Evolutionary conservation across 192 early-diverging fungal genomes (phyloP).

Genomic region (Coemansia sp.): DNA sequence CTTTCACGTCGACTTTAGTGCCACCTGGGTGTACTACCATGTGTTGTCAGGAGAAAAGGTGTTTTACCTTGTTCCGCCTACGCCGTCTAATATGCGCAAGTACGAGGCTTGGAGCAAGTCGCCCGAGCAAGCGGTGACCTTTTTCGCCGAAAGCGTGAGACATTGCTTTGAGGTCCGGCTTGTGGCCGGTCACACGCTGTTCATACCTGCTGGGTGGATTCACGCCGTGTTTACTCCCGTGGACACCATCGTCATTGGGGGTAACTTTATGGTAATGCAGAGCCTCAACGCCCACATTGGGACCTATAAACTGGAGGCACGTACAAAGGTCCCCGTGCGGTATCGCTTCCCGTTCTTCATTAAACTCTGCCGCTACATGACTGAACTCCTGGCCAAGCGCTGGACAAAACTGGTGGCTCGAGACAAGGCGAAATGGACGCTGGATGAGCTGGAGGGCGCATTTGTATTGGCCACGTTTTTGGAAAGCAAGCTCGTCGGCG

Average conservation of each 20-base stretch:
- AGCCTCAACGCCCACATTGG: slow-evolving; percentile 76
- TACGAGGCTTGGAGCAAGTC: slow-evolving; percentile 90
- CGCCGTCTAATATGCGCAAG: slow-evolving; percentile 78
- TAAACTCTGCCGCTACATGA: slow-evolving; percentile 82
- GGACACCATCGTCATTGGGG: slow-evolving; percentile 89
- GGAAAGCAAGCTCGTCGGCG: slow-evolving; percentile 18
- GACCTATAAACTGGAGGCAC: slow-evolving; percentile 73
- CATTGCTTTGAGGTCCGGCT: slow-evolving; percentile 78
- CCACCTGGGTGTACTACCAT: slow-evolving; percentile 90
- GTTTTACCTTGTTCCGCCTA: slow-evolving; percentile 90
- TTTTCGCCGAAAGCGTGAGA: slow-evolving; percentile 84
- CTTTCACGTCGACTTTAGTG: slow-evolving; percentile 87
- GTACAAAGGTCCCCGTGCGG: slow-evolving; percentile 74
- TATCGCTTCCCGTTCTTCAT: slow-evolving; percentile 88
- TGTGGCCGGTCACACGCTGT: slow-evolving; percentile 82
- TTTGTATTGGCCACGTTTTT: slow-evolving; percentile 55
- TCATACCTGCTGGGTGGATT: slow-evolving; percentile 96
- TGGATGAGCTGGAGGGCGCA: slow-evolving; percentile 61
- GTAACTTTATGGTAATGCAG: slow-evolving; percentile 81
- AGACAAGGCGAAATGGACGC: slow-evolving; percentile 24
- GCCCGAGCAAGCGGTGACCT: slow-evolving; percentile 64
- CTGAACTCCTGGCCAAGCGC: slow-evolving; percentile 57
- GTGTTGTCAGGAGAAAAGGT: slow-evolving; percentile 81
- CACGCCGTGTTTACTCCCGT: slow-evolving; percentile 89
- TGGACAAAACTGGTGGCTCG: slow-evolving; percentile 47